These are phyloP conservation scores for Phytophthora niederhauseri DNA, from an alignment of 352 stramenopile genomes.

Conservation along the genomic window DNA sequence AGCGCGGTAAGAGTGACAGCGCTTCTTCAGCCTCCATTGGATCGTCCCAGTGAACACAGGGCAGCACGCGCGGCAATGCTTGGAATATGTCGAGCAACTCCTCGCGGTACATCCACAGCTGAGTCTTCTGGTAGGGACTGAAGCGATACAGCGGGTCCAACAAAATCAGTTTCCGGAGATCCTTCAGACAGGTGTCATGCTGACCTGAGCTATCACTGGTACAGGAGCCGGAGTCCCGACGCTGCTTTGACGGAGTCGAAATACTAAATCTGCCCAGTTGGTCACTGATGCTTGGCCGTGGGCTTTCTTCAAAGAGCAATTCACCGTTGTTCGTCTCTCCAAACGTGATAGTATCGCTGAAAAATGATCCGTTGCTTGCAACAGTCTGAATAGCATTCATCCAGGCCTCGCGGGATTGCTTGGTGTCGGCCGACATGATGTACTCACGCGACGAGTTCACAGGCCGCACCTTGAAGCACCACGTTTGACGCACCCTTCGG, in stretches of 20 bases:
- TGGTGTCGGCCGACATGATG: slow-evolving; percentile 86
- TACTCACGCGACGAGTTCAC: slow-evolving; percentile 73
- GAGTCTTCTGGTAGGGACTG: slow-evolving; percentile 82
- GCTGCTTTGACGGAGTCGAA: slow-evolving; percentile 28
- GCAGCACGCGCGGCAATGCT: slow-evolving; percentile 79
- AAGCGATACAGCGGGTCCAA: slow-evolving; percentile 84
- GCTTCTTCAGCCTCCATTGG: slow-evolving; percentile 72
- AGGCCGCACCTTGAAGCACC: slow-evolving; percentile 78
- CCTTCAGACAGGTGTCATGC: slow-evolving; percentile 55
- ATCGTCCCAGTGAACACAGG: slow-evolving; percentile 84
- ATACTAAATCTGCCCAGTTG: not conserved
- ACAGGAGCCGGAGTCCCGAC: slow-evolving; percentile 61
- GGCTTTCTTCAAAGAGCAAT: slow-evolving; percentile 49
- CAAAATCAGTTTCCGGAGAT: slow-evolving; percentile 82
- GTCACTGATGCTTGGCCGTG: not conserved
- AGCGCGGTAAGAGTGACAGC: slow-evolving; percentile 68
- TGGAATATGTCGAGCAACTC: slow-evolving; percentile 79
- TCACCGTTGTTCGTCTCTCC: slow-evolving; percentile 1
- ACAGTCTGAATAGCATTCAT: slow-evolving; percentile 88
- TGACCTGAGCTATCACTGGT: slow-evolving; percentile 63
- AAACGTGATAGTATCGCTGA: slow-evolving; percentile 19
- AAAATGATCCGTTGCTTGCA: slow-evolving; percentile 55
- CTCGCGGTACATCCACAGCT: slow-evolving; percentile 83
- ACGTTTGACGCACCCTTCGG: slow-evolving; percentile 74
- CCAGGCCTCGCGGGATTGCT: slow-evolving; percentile 91